Evolutionary conservation across 2,329 filamentous ascomycete species (phyloP).

Genomic region (Cladosporium sp.): DNA sequence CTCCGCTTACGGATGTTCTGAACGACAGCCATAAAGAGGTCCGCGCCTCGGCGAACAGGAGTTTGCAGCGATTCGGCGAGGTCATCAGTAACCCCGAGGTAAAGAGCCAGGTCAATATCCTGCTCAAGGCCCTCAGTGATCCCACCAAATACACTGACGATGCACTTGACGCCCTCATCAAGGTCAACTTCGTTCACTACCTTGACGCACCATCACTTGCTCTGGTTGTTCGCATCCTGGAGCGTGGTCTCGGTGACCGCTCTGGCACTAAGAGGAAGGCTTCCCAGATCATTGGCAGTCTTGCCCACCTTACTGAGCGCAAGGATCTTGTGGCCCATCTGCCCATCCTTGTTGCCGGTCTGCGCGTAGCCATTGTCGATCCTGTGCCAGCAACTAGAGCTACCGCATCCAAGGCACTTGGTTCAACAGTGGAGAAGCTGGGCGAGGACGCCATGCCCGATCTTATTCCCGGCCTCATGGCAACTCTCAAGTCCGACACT

Average conservation of each 20-base stretch:
- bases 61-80: slow-evolving; percentile 94
- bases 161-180: slow-evolving; percentile 87
- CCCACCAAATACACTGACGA: slow-evolving; percentile 96
- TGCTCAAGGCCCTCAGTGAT: slow-evolving; percentile 94
- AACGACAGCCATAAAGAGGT: slow-evolving; percentile 99
- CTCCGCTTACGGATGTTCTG: slow-evolving; percentile 83
- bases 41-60: slow-evolving; percentile 82
- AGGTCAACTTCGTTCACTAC: slow-evolving; percentile 97
- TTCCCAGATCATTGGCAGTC: slow-evolving; percentile 92
- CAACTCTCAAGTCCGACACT: slow-evolving; percentile 93
- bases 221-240: slow-evolving; percentile 87
- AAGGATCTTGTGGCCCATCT: slow-evolving; percentile 89
- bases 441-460: slow-evolving; percentile 95
- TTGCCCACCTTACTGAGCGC: slow-evolving; percentile 93
- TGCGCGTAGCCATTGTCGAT: slow-evolving; percentile 85
- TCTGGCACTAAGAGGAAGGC: slow-evolving; percentile 96
- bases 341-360: slow-evolving; percentile 82
- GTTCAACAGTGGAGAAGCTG: slow-evolving; percentile 95
- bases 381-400: slow-evolving; percentile 94
- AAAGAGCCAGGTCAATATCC: slow-evolving; percentile 80
- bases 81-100: slow-evolving; percentile 98
- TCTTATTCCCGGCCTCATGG: slow-evolving; percentile 95
- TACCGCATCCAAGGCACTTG: slow-evolving; percentile 90
- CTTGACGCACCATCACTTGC: slow-evolving; percentile 95
- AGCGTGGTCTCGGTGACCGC: slow-evolving; percentile 82